Base-by-base conservation (phyloP, 352 stramenopile genomes). In the Globisporangium sylvaticum region DNA sequence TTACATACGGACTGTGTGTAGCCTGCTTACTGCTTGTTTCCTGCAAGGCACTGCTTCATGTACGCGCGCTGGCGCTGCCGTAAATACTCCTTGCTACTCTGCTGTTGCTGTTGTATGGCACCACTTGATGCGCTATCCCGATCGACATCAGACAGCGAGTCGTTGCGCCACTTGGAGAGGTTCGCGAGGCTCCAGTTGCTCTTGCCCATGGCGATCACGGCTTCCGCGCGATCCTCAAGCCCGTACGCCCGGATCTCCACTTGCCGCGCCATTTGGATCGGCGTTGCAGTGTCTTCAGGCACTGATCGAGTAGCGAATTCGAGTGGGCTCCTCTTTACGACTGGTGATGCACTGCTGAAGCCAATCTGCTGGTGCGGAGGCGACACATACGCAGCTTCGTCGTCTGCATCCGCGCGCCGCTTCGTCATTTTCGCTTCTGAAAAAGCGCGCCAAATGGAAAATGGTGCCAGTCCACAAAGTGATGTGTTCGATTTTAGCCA, bases 201-300 rank as follows among this genome's bases (percentile, higher is more conserved):
- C 58, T 64, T 79, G 24, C 71, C 71, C 25, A 67, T 71, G 10
- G 82, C 81, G 12, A 92, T 94, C 10, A 92, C 78, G 12, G 86
- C 86, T 46, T 90, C 76, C 0, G 84, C 84, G n/a, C 78, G 83
- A 70, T 94, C 86, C 73, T 94, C 86, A 3, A 94, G 76, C 15
- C 82, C 86, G 22, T 84, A 91, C 6, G 84, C 86, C n/a, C 73
- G 74, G 31, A 92, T 77, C 48, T 94, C 78, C 22, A 91, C 67
- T 2, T 64, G 62, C 1, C 68, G 84, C 15, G 72, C 74, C 32
- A 61, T 24, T 14, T 63, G 18, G 25, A 24, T 20, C 24, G 14
- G 39, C 14, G 24, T 14, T 10, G 42, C 24, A 20, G 6, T 4
- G 25, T 18, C 14, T 5, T n/a, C 53, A n/a, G 25, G 2, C 5